Evolutionary conservation across 805 yeast species (phyloP), one percentile per base, ranked within the genome.

Genomic region (Candida mattraensis): DNA sequence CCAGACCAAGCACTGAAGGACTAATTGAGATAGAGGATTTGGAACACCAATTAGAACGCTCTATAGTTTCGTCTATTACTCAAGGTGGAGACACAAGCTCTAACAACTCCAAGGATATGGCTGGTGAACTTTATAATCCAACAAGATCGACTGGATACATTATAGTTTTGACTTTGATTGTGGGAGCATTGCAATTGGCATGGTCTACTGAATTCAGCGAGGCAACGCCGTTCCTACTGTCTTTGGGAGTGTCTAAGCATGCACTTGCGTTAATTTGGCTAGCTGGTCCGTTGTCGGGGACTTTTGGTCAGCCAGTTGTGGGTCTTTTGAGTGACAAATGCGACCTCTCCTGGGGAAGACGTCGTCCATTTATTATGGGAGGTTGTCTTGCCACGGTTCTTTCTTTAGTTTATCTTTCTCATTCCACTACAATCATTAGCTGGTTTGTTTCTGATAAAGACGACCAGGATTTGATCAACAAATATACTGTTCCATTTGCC

Each of bases 161-260:
- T 9, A 45, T 76, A 5, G 46, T 70, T 7, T 56, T 75, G 13
- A 72, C 80, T 0, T 50, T 72, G 4, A 61, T 70, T 4, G 61
- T 79, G 4, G 82, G 82, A 4, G 82, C 81, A 0, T 58, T 78
- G 14, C 84, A 79, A 50, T 57, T 78, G 34, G 76, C 83, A 0
- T 79, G 85, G 84, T 74, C 79, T 3, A 69, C 80, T 2, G 84
- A 79, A 54, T 78, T 79, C 48, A 70, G 80, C 4, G 79, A 77
- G 44, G 82, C 82, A 3, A 77, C 80, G 3, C 80, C 83, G 0
- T 78, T 70, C 46, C 52, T 79, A 11, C 56, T 78, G n/a, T 74
- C 80, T 0, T 57, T 79, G n/a, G 85, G 85, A 4, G 61, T 79
- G 30, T 71, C 83, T 2, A 78, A 76, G 47, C 69, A 74, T 15